These are phyloP conservation scores for Pythium sukuiense DNA, from an alignment of 352 stramenopile genomes.

Conservation along the genomic window DNA sequence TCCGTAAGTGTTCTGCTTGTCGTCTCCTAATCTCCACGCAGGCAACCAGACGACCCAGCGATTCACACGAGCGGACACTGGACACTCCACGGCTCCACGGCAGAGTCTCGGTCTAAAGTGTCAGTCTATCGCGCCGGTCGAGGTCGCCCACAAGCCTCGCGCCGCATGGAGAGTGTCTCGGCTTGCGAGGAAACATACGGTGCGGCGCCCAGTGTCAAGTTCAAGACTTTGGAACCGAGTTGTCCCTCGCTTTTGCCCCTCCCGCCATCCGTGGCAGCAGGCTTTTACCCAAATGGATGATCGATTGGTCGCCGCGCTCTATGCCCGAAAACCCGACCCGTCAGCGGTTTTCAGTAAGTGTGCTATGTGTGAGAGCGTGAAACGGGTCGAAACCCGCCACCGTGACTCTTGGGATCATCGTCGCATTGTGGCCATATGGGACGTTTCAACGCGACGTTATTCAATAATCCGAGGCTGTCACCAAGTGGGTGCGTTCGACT, in stretches of 20 bases:
- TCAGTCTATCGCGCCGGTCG: too few species aligned
- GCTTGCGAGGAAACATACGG: conserved; percentile 9
- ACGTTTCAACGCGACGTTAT: neutral
- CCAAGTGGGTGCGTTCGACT: conserved; percentile 14
- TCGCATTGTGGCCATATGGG: conserved; percentile 11
- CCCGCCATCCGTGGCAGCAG: neutral
- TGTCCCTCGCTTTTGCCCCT: neutral
- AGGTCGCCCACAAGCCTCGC: too few species aligned
- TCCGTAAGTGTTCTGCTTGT: conserved; percentile 1
- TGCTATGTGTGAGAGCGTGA: too few species aligned
- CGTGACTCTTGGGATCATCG: neutral
- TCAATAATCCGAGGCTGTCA: neutral
- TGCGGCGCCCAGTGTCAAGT: neutral
- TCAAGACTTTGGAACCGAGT: neutral
- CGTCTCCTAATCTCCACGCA: neutral
- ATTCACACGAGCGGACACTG: neutral
- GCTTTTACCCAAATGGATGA: neutral
- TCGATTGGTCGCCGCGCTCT: neutral
- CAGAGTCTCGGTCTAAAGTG: neutral
- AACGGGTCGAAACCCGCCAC: neutral
- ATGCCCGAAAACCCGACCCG: neutral
- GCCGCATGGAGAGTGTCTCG: conserved; percentile 8
- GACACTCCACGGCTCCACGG: neutral
- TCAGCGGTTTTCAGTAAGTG: too few species aligned
- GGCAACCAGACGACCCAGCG: neutral